Evolutionary conservation across 768 basidiomycete genomes (phyloP).

Genomic region (Leccinum uliginosum): DNA sequence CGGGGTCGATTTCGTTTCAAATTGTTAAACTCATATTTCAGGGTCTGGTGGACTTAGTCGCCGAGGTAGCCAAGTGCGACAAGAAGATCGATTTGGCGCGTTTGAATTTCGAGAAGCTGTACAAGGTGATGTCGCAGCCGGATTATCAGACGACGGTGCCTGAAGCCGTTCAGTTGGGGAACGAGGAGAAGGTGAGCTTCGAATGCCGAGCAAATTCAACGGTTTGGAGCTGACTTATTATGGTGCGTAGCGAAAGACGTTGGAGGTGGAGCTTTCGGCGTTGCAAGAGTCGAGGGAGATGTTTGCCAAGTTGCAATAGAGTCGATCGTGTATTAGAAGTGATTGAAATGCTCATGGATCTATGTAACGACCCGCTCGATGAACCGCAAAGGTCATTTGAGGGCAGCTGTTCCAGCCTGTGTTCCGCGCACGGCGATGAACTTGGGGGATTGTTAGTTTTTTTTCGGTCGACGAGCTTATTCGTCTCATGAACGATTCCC

Average conservation of each 20-base stretch:
- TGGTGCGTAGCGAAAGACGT: slow-evolving; percentile 26
- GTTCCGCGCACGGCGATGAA: neutral
- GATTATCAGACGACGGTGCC: slow-evolving; percentile 83
- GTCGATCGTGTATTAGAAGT: neutral
- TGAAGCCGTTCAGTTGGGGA: slow-evolving; percentile 63
- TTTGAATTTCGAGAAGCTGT: slow-evolving; percentile 70
- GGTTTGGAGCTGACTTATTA: neutral
- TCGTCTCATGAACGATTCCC: slow-evolving; percentile 93
- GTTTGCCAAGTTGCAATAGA: slow-evolving; percentile 64
- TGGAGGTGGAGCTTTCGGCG: slow-evolving; percentile 77
- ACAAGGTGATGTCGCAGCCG: slow-evolving; percentile 64
- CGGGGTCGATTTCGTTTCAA: too few relatives aligned
- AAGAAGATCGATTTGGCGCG: slow-evolving; percentile 81
- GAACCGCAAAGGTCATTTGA: slow-evolving; percentile 53
- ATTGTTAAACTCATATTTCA: slow-evolving; percentile 28
- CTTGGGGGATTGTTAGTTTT: slow-evolving; percentile 44
- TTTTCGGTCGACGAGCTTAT: slow-evolving; percentile 85
- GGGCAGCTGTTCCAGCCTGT: neutral
- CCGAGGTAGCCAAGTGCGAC: slow-evolving; percentile 83
- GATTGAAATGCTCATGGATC: too few relatives aligned
- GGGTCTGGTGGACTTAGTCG: slow-evolving; percentile 88
- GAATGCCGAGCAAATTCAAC: too few relatives aligned
- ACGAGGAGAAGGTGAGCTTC: slow-evolving; percentile 71
- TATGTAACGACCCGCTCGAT: too few relatives aligned
- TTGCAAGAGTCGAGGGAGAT: slow-evolving; percentile 67